Percentiles rank a stretch among this genome's conserved stretches.
phyloP scores from a whole-genome alignment of 2,329 filamentous ascomycete species.

The Rutstroemia sp. region DNA sequence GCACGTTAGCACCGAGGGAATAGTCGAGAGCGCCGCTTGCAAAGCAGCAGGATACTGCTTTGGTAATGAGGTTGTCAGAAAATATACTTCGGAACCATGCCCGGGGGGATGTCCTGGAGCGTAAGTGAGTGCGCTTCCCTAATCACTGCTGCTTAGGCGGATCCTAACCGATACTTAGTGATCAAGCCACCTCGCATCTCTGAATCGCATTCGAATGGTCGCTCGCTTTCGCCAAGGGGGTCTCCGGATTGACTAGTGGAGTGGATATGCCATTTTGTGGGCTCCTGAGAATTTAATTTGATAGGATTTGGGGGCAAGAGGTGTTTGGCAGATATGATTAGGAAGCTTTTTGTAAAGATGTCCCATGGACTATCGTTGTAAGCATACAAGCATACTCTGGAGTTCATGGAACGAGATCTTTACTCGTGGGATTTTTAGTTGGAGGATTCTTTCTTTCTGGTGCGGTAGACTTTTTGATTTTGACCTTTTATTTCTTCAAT shows the following conservation, averaged over 20 bases:
- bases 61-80: background rate
- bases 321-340: background rate
- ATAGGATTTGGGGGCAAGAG: background rate
- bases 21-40: background rate
- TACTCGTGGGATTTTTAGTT: constrained; percentile 5
- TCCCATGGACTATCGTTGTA: constrained; percentile 6
- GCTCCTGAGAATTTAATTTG: background rate
- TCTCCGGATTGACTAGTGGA: background rate
- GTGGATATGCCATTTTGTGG: constrained; percentile 4
- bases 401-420: constrained; percentile 7
- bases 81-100: background rate
- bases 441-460: constrained; percentile 6
- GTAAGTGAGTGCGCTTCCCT: constrained; percentile 7
- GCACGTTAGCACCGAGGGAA: no score
- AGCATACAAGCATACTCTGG: constrained; percentile 11
- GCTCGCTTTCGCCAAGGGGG: constrained; percentile 1
- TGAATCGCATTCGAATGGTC: background rate
- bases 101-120: background rate
- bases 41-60: constrained; percentile 3
- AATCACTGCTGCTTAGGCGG: background rate
- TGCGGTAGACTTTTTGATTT: constrained; percentile 9
- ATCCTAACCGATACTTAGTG: background rate
- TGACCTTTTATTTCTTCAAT: background rate
- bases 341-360: background rate
- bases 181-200: background rate